Base-by-base conservation (phyloP, 164 flowering plant species). In the Pachysandra terminalis region DNA sequence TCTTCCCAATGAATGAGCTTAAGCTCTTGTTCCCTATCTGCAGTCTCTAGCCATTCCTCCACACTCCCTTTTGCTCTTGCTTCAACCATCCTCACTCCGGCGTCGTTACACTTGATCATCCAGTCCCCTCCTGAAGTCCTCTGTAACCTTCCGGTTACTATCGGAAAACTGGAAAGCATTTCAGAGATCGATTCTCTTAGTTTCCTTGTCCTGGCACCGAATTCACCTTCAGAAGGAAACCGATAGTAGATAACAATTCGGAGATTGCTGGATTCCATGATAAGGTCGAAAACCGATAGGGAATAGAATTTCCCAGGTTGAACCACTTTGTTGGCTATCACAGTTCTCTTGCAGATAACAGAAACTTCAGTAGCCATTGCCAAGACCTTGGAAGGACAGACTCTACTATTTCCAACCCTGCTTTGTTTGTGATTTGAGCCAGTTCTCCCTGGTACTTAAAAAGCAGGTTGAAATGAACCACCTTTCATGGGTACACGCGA, bases 71-170 rank as follows among this genome's bases (percentile, higher is more conserved):
- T 74, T 1, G 79, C 89, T 28, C 69, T 81, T 0, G 88, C 87
- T 68, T 88, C 93, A 21, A 88, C 73, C 73, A 75, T 68, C n/a
- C 96, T 77, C 35, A 87, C 73, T 14, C 93, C 96, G 0, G 87
- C 90, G 68, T 88, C 96, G 28, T 87, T 88, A 57, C 87, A 83
- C 69, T 84, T 90, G 65, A 88, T 64, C 79, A 51, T 79, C 91
- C 96, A 90, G 4, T 74, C 73, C 27, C 81, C 89, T 22, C 78
- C 79, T 1, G 68, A 64, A 12, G 64, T 70, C 70, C 68, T 81
- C 66, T 61, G 22, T 45, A 90, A 63, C 72, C 93, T 71, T 49
- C 93, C 96, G 0, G 84, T 82, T 45, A 83, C 74, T 1, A 74
- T 65, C 0, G 87, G 85, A 62, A 70, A 83, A 63, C 67, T 51